Conservation (phyloP, 2,329 filamentous ascomycete genomes). For the Epichloe bromicola region DNA sequence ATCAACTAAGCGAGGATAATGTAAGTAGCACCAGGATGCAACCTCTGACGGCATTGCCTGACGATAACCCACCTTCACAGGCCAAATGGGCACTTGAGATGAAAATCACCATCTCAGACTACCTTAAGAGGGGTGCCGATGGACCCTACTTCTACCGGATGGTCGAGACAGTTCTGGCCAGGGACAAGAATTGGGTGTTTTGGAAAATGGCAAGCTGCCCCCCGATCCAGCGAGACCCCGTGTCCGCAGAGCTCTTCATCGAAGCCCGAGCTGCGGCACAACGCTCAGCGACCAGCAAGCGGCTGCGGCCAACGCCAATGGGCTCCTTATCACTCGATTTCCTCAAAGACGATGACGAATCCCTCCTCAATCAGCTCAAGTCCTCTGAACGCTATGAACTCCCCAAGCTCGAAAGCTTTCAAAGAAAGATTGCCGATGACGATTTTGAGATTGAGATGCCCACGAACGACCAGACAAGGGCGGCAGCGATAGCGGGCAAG, state of each 20-base stretch:
- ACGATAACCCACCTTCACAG: constrained; percentile 26
- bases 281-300: constrained; percentile 56
- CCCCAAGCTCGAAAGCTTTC: constrained; percentile 58
- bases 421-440: constrained; percentile 60
- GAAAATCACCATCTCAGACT: constrained; percentile 66
- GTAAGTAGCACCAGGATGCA: constrained; percentile 33
- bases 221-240: constrained; percentile 67
- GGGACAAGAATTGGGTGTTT: constrained; percentile 97
- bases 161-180: constrained; percentile 87
- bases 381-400: constrained; percentile 49
- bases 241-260: constrained; percentile 56
- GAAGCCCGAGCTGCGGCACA: constrained; percentile 54
- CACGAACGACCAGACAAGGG: constrained; percentile 44
- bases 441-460: constrained; percentile 83
- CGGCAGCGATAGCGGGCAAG: constrained; percentile 52
- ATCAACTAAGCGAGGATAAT: constrained; percentile 72
- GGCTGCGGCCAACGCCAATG: constrained; percentile 53
- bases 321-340: constrained; percentile 69
- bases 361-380: constrained; percentile 58
- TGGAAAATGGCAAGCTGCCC: constrained; percentile 97
- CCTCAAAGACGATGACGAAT: constrained; percentile 48
- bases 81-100: constrained; percentile 74
- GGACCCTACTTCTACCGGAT: constrained; percentile 92
- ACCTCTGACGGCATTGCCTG: background rate
- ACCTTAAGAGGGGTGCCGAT: constrained; percentile 67